These are phyloP conservation scores for Bryoerythrophyllum caledonicum DNA, from an alignment of 225 moss, liverwort and hornwort genomes.

Conservation along the genomic window DNA sequence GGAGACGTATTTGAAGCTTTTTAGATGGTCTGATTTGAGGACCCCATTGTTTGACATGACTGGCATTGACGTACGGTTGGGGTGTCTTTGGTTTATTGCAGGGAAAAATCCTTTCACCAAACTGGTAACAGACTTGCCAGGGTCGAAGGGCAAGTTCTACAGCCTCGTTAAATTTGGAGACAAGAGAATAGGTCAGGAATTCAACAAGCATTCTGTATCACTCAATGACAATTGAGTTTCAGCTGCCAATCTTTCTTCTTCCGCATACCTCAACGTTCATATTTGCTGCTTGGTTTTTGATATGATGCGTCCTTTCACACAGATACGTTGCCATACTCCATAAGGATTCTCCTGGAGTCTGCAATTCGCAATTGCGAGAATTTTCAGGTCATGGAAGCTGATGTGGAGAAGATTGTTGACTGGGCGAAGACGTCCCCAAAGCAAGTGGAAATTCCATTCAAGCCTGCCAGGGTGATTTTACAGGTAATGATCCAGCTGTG, in stretches of 20 bases:
- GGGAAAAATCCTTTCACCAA: constrained; percentile 70
- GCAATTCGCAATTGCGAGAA: constrained; percentile 85
- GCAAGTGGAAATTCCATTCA: constrained; percentile 92
- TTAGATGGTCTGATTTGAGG: constrained; percentile 2
- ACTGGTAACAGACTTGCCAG: constrained; percentile 69
- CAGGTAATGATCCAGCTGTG: constrained; percentile 44
- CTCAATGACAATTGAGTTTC: not conserved
- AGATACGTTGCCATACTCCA: constrained; percentile 84
- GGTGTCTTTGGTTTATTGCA: constrained; percentile 33
- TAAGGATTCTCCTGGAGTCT: constrained; percentile 84
- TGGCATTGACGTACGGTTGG: not conserved
- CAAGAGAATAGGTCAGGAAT: constrained; percentile 62
- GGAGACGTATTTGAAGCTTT: not conserved
- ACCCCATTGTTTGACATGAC: constrained; percentile 5
- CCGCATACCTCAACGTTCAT: not conserved
- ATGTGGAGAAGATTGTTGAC: constrained; percentile 87
- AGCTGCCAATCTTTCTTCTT: constrained; percentile 4
- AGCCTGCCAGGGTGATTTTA: constrained; percentile 89
- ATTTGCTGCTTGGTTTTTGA: constrained; percentile 6
- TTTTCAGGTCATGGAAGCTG: constrained; percentile 68
- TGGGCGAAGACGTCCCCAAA: constrained; percentile 84
- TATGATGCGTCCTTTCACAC: constrained; percentile 17
- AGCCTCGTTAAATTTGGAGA: constrained; percentile 80
- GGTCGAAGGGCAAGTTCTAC: constrained; percentile 68
- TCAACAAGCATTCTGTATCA: not conserved